These are phyloP conservation scores for Paracoccidioides lutzii DNA, from an alignment of 2,329 filamentous ascomycete genomes.

Conservation along the genomic window DNA sequence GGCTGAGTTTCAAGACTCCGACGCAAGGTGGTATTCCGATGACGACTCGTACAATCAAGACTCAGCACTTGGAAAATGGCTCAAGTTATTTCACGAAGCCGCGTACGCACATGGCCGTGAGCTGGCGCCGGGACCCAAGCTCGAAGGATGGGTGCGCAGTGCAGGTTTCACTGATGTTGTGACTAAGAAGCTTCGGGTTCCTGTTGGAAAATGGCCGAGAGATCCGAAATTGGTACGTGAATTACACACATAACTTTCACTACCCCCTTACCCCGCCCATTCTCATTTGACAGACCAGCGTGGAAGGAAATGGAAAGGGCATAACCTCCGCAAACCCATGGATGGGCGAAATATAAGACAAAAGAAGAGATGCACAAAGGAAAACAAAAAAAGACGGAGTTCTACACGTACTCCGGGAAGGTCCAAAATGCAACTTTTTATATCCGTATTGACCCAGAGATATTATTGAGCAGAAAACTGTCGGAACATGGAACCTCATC, in stretches of 20 bases:
- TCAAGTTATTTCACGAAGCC: constrained; percentile 16
- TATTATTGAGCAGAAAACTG: constrained; percentile 9
- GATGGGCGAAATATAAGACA: too few relatives aligned
- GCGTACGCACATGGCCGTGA: constrained; percentile 12
- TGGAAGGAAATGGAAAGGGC: background rate
- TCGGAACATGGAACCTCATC: constrained; percentile 9
- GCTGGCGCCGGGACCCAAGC: constrained; percentile 6
- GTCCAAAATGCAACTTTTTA: background rate
- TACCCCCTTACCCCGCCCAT: background rate
- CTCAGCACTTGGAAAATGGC: constrained; percentile 14
- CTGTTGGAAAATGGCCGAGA: constrained; percentile 16
- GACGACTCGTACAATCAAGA: constrained; percentile 15
- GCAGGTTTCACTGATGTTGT: constrained; percentile 16
- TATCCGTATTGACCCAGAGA: background rate
- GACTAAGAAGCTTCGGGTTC: constrained; percentile 14
- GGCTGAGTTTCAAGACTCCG: constrained; percentile 26
- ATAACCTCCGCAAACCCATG: background rate
- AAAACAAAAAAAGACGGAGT: too few relatives aligned
- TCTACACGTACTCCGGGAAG: too few relatives aligned
- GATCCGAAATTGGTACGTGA: constrained; percentile 11
- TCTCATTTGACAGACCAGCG: background rate
- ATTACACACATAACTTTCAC: background rate
- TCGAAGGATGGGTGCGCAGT: constrained; percentile 10
- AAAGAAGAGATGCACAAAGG: too few relatives aligned
- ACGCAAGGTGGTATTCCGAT: constrained; percentile 18